A percentile compares a stretch with the other conserved stretches of the same genome.
Conservation (phyloP, 2,329 filamentous ascomycete species). For the Emericellopsis cladophorae region DNA sequence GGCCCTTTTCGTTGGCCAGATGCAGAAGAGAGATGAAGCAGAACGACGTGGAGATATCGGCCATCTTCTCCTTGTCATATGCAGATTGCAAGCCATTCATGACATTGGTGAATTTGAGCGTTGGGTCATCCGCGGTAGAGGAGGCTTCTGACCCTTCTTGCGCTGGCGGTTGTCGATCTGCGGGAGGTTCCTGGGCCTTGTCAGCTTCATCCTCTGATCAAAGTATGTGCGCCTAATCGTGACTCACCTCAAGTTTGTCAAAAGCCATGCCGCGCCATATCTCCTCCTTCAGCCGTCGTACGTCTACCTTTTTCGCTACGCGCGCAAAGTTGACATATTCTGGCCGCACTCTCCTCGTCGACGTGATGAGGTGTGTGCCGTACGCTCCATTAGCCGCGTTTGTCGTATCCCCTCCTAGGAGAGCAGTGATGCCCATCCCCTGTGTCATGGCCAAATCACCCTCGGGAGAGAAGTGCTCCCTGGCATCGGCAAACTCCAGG, state of each 20-base stretch:
- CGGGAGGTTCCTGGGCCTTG: background rate
- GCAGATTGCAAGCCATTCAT: conserved; percentile 82
- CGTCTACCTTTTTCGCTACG: conserved; percentile 60
- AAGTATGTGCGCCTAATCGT: background rate
- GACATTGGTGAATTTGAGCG: conserved; percentile 76
- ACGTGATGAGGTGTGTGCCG: conserved; percentile 55
- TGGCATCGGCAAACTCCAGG: conserved; percentile 65
- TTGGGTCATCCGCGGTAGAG: conserved; percentile 27
- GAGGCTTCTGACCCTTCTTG: conserved; percentile 5
- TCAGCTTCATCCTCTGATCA: background rate
- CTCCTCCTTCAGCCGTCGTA: conserved; percentile 56
- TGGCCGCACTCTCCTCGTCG: conserved; percentile 47
- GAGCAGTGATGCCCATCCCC: conserved; percentile 33
- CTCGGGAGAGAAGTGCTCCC: conserved; percentile 64
- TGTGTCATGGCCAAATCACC: conserved; percentile 34
- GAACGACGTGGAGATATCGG: conserved; percentile 84
- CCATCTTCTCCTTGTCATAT: conserved; percentile 76
- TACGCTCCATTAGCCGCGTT: conserved; percentile 36
- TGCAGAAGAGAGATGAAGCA: conserved; percentile 93
- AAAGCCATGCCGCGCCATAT: conserved; percentile 55
- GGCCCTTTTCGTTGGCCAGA: conserved; percentile 83
- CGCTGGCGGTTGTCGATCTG: background rate
- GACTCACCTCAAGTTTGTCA: conserved; percentile 36
- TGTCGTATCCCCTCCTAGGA: conserved; percentile 36
- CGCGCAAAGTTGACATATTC: conserved; percentile 61